Conservation (phyloP, 2,329 filamentous ascomycete species). For the Curvularia verruculosa region DNA sequence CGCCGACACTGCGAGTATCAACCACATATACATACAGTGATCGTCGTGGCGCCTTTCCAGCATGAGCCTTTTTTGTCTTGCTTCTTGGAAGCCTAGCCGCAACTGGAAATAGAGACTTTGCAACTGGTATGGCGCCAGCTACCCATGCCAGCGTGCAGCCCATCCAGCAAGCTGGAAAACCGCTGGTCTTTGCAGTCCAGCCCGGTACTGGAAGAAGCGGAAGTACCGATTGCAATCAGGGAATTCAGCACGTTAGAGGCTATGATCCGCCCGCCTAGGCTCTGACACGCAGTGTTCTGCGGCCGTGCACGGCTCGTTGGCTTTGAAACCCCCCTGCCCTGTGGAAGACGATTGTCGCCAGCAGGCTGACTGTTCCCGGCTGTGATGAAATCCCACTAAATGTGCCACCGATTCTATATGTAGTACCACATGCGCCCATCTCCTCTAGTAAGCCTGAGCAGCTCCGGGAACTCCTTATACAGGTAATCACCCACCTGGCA, state of each 20-base stretch:
- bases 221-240: conserved; percentile 10
- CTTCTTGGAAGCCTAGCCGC: conserved; percentile 12
- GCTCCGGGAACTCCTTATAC: conserved; percentile 15
- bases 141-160: conserved; percentile 13
- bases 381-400: conserved; percentile 24
- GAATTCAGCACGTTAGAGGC: conserved; percentile 20
- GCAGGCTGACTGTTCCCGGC: conserved; percentile 22
- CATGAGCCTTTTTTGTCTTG: conserved; percentile 1
- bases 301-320: conserved; percentile 28
- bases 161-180: conserved; percentile 10
- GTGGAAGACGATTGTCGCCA: conserved; percentile 18
- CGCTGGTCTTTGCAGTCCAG: conserved; percentile 16
- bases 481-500: conserved; percentile 13
- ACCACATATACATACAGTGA: conserved; percentile 1
- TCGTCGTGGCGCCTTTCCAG: conserved; percentile 2
- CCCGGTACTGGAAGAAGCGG: conserved; percentile 23
- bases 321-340: conserved; percentile 29
- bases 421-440: conserved; percentile 25
- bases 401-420: conserved; percentile 35
- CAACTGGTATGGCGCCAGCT: conserved; percentile 10
- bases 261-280: conserved; percentile 22
- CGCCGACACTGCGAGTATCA: conserved; percentile 4
- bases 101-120: conserved; percentile 22
- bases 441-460: conserved; percentile 17
- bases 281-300: conserved; percentile 29